Evolutionary conservation across 78 protist species (phyloP).

Genomic region (Dictyostelium citrinum): DNA sequence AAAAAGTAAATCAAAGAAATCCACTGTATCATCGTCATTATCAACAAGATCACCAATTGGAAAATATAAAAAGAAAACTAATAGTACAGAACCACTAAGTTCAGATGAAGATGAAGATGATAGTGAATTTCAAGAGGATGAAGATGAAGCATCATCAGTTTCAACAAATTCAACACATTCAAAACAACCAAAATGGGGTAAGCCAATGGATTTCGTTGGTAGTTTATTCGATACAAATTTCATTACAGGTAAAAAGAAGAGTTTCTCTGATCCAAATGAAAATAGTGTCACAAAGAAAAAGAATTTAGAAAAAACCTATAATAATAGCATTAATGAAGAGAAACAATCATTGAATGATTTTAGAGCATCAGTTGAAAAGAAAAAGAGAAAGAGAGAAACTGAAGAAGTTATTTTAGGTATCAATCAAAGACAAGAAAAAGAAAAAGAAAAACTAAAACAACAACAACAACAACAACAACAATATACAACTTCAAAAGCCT

Average conservation of each 20-base stretch:
- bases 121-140: not conserved
- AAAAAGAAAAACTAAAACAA: not conserved
- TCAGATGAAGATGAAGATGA: not conserved
- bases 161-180: not conserved
- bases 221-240: not conserved
- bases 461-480: not conserved
- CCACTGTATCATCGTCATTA: not conserved
- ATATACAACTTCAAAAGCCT: not conserved
- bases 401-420: not conserved
- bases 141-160: not conserved
- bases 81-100: not conserved
- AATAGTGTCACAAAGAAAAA: not conserved
- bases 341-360: not conserved
- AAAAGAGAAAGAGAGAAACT: not conserved
- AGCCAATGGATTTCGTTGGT: not conserved
- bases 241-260: not conserved
- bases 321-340: not conserved
- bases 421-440: not conserved
- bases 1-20: not conserved
- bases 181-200: not conserved
- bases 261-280: not conserved
- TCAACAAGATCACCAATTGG: not conserved
- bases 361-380: not conserved
- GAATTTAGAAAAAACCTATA: not conserved
- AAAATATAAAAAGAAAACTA: not conserved